phyloP scores from a whole-genome alignment of 192 early-diverging fungal species.

The Rhizophagus prolifer region DNA sequence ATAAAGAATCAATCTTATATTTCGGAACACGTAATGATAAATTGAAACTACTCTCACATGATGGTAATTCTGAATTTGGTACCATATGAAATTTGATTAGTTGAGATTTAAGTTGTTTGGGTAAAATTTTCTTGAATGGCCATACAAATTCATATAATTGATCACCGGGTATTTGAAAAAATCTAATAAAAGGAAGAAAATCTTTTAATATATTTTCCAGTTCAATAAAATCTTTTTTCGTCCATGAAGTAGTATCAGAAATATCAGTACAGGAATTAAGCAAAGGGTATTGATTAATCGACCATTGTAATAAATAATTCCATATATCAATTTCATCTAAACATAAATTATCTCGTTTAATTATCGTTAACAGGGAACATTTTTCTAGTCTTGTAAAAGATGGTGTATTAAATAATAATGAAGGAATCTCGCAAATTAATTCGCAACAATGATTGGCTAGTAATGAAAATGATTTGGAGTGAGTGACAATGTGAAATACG shows the following conservation, averaged over 20 bases:
- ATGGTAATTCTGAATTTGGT: background rate
- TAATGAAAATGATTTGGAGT: background rate
- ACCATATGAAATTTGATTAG: background rate
- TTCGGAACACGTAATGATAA: background rate
- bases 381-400: background rate
- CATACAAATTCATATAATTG: background rate
- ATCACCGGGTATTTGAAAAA: background rate
- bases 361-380: background rate
- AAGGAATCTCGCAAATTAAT: background rate
- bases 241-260: background rate
- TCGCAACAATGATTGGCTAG: background rate
- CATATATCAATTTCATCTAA: slow-evolving; percentile 2
- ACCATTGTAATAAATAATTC: background rate
- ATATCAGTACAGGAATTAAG: background rate
- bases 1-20: background rate
- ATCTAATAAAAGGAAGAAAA: background rate
- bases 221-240: background rate
- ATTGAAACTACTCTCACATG: background rate
- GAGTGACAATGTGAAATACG: background rate
- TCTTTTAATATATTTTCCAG: background rate
- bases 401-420: background rate
- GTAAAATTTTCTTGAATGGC: background rate
- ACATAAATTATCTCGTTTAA: background rate
- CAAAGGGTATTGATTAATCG: background rate
- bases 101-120: background rate